Evolutionary conservation across 371 early-diverging fungal species (phyloP), one percentile per base, ranked within the genome.

Genomic region (Nosema granulosis): DNA sequence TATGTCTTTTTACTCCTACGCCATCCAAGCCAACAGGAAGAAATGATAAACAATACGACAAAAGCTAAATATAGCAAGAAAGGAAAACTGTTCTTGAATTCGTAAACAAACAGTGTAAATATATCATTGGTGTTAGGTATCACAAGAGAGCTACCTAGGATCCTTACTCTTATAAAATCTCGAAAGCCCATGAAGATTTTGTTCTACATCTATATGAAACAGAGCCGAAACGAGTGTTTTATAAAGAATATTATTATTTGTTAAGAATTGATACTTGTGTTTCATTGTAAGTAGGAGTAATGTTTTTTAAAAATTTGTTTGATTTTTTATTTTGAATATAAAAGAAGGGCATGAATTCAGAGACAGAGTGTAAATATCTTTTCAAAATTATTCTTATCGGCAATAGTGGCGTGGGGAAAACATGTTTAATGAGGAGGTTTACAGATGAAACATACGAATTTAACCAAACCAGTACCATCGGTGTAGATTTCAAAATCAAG

Each of bases 401-500:
- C 66, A 95, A 96, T 87, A 92, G 92, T 43, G 94, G 93, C 58
- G 95, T 95, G 11, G 99, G 99, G 59, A 99, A 99, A 85, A 94
- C 94, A 38, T 92, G 92, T 32, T 83, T 99, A 37, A 88, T 99
- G 43, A 87, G 93, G 63, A 89, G 95, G 74, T 98, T 95, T 82
- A 92, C 93, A n/a, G 97, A 97, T 80, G 94, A 95, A 82, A 89
- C 90, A 54, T 98, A 94, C 91, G 73, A 92, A 31, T 92, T 92
- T 82, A 91, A 92, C 78, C 95, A 94, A 87, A 94, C 94, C 84
- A 92, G 94, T 65, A 98, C 97, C 76, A 98, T 98, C 54, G 96
- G 97, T 50, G 98, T 99, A n/a, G 99, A 99, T 85, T 99, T 97
- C 83, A 97, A 96, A 86, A 96, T 96, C 74, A 94, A 93, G 85